Conservation (phyloP, 169 alveolate genomes). For the Plasmodium coatneyi region DNA sequence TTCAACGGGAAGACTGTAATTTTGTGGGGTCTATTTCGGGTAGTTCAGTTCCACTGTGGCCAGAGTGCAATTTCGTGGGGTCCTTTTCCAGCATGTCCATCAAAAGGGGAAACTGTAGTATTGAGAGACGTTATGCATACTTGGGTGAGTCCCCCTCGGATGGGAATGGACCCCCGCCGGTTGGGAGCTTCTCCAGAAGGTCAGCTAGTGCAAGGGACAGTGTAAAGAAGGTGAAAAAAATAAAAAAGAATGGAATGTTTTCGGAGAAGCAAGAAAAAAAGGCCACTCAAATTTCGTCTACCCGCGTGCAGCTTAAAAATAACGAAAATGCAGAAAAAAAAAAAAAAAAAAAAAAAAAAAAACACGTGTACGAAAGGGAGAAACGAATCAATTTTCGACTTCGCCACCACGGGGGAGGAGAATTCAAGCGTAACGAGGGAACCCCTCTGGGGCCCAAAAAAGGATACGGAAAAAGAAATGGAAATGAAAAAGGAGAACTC, state of each 20-base stretch:
- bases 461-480: neutral
- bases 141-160: neutral
- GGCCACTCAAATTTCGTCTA: neutral
- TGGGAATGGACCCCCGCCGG: neutral
- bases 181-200: neutral
- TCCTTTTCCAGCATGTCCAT: slow-evolving; percentile 14
- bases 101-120: neutral
- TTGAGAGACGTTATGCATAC: neutral
- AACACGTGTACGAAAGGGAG: neutral
- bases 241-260: neutral
- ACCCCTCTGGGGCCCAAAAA: neutral
- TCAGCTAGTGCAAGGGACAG: neutral
- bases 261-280: neutral
- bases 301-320: neutral
- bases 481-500: neutral
- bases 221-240: neutral
- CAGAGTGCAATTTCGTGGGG: neutral
- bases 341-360: neutral
- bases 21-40: neutral
- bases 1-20: neutral
- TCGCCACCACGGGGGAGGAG: neutral
- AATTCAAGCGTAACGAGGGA: neutral
- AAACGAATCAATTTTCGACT: neutral
- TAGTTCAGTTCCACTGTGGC: neutral
- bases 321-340: neutral